A percentile compares a stretch with the other conserved stretches of the same genome.
Evolutionary conservation across 1,139 yeast genomes (phyloP).

Genomic region (Debaryomyces nepalensis): DNA sequence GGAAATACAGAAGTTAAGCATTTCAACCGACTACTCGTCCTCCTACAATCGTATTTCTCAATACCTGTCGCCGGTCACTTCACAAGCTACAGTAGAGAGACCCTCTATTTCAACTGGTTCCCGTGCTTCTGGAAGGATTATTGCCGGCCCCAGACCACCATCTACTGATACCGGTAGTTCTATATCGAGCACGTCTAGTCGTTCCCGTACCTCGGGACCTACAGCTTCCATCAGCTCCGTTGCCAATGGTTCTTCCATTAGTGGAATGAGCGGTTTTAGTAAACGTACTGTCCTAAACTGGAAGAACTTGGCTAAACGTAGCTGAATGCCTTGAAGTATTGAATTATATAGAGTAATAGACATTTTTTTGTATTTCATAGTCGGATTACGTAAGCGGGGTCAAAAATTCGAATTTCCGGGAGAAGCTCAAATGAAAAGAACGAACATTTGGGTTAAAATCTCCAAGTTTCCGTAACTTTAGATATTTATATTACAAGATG

Average conservation of each 20-base stretch:
- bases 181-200: constrained; percentile 29
- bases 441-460: not conserved
- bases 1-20: constrained; percentile 56
- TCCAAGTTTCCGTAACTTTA: not conserved
- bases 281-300: constrained; percentile 55
- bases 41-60: constrained; percentile 29
- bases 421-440: constrained; percentile 1
- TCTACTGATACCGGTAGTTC: constrained; percentile 9
- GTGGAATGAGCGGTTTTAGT: constrained; percentile 24
- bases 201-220: constrained; percentile 36
- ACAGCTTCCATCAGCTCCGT: constrained; percentile 32
- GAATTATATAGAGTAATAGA: not conserved
- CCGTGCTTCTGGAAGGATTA: not conserved
- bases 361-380: not conserved
- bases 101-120: constrained; percentile 2
- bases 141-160: constrained; percentile 4
- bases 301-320: constrained; percentile 33
- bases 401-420: constrained; percentile 7
- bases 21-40: constrained; percentile 39
- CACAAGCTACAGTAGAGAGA: constrained; percentile 7
- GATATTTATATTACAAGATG: constrained; percentile 26
- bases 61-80: not conserved
- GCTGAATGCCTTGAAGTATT: constrained; percentile 9
- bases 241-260: constrained; percentile 6
- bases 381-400: constrained; percentile 5